These are phyloP conservation scores for Bothriochloa decipiens DNA, from an alignment of 176 grass and related monocot genomes.

Conservation along the genomic window DNA sequence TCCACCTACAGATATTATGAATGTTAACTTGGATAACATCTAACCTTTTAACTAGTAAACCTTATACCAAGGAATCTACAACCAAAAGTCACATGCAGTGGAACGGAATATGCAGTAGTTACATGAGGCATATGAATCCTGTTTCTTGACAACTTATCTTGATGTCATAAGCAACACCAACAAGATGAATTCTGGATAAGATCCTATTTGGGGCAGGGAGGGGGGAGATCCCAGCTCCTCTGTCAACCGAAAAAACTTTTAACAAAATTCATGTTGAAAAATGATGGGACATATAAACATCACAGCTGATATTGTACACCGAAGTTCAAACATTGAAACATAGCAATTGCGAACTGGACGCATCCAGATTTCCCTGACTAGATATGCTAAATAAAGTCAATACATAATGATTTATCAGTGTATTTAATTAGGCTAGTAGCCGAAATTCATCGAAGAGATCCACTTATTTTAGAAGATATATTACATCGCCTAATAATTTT, in stretches of 20 bases:
- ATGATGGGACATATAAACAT: background rate
- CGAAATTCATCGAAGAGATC: background rate
- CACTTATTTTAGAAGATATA: constrained; percentile 27
- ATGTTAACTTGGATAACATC: constrained; percentile 30
- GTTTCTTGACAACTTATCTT: constrained; percentile 7
- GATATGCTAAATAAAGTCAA: background rate
- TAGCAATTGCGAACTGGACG: background rate
- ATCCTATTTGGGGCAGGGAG: background rate
- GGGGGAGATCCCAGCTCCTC: background rate
- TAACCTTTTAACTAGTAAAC: background rate
- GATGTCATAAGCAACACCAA: background rate
- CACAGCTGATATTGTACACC: background rate
- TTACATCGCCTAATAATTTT: background rate
- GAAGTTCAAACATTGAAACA: background rate
- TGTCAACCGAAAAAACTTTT: background rate
- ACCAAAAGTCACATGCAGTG: background rate
- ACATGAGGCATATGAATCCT: background rate
- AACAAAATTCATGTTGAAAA: background rate
- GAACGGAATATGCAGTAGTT: background rate
- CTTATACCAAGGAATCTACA: constrained; percentile 16
- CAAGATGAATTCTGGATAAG: background rate
- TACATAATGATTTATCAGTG: background rate
- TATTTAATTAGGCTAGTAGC: background rate
- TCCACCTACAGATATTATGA: constrained; percentile 42
- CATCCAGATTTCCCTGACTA: background rate